phyloP scores from a whole-genome alignment of 768 basidiomycete genomes.

The Plicaturopsis crispa region DNA sequence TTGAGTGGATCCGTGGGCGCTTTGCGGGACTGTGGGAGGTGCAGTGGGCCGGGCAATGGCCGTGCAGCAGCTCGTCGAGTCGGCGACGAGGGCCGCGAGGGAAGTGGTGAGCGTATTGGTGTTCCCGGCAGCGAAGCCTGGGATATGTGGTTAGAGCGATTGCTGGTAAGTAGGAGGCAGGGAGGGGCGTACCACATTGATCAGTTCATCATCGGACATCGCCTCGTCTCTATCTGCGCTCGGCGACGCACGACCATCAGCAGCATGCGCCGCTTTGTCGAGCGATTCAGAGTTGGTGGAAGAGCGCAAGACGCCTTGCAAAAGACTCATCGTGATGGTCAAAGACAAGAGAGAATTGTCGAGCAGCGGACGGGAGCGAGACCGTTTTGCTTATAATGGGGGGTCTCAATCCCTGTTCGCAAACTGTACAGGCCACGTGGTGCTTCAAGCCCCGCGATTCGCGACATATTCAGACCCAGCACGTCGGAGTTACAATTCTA shows the following conservation, averaged over 20 bases:
- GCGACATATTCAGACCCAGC: too few relatives aligned
- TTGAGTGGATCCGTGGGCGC: constrained; percentile 51
- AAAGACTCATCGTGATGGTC: constrained; percentile 49
- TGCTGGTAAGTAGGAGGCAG: constrained; percentile 1
- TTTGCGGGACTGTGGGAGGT: constrained; percentile 18
- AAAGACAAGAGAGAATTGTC: neutral
- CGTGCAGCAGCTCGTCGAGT: constrained; percentile 37
- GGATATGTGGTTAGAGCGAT: constrained; percentile 7
- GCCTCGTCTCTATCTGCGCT: constrained; percentile 40
- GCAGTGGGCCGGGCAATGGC: constrained; percentile 40
- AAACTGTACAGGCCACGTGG: too few relatives aligned
- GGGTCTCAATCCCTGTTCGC: too few relatives aligned
- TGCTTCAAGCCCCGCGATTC: too few relatives aligned
- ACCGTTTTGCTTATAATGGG: too few relatives aligned
- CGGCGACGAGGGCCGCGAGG: constrained; percentile 54
- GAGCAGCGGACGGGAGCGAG: too few relatives aligned
- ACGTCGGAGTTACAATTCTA: too few relatives aligned
- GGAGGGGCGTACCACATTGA: constrained; percentile 55
- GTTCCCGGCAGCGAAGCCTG: constrained; percentile 66
- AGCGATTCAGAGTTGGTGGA: constrained; percentile 25
- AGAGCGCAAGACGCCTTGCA: constrained; percentile 63
- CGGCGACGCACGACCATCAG: constrained; percentile 18
- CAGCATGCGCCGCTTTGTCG: constrained; percentile 25
- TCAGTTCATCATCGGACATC: constrained; percentile 63
- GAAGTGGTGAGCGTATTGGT: constrained; percentile 56